Percentiles rank a stretch among this genome's conserved stretches.
Conservation (phyloP, 73 alveolate species). For the Chromera velia region DNA sequence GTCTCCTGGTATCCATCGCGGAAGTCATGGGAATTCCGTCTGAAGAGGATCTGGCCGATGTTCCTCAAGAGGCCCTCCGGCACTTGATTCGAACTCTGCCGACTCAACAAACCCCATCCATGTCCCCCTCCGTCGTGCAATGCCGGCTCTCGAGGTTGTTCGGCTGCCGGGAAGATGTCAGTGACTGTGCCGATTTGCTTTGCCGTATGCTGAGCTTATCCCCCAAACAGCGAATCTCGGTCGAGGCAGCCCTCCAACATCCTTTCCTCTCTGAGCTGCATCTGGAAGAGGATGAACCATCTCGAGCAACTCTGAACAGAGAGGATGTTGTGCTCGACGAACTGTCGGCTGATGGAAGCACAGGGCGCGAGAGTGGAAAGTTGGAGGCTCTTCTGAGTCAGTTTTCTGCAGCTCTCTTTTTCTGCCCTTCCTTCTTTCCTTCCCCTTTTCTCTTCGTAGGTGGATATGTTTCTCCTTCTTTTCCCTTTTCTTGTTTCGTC, state of each 20-base stretch:
- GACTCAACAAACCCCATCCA: not conserved
- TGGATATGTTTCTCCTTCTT: too few species aligned
- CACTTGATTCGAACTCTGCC: conserved; percentile 16
- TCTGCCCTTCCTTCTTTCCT: too few species aligned
- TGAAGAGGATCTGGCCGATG: conserved; percentile 17
- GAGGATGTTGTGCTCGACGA: too few species aligned
- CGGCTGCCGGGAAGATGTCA: not conserved
- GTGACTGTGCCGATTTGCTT: not conserved
- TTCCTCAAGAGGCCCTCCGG: conserved; percentile 34
- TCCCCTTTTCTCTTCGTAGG: too few species aligned
- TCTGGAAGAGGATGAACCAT: too few species aligned
- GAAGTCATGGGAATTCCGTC: conserved; percentile 57
- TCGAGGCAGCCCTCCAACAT: conserved; percentile 48
- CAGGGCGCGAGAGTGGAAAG: too few species aligned
- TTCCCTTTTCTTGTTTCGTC: too few species aligned
- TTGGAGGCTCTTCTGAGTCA: too few species aligned
- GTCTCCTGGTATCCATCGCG: conserved; percentile 58
- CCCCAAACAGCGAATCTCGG: conserved; percentile 53
- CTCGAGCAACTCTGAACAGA: too few species aligned
- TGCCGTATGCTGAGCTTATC: conserved; percentile 39
- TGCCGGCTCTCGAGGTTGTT: not conserved
- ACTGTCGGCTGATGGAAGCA: too few species aligned
- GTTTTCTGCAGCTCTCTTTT: too few species aligned
- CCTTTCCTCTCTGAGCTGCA: conserved; percentile 57
- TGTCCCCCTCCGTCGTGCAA: too few species aligned